Percentiles rank a stretch among this genome's conserved stretches.
Evolutionary conservation across 345 rosid species (phyloP).

Genomic region (Arabis alpina): DNA sequence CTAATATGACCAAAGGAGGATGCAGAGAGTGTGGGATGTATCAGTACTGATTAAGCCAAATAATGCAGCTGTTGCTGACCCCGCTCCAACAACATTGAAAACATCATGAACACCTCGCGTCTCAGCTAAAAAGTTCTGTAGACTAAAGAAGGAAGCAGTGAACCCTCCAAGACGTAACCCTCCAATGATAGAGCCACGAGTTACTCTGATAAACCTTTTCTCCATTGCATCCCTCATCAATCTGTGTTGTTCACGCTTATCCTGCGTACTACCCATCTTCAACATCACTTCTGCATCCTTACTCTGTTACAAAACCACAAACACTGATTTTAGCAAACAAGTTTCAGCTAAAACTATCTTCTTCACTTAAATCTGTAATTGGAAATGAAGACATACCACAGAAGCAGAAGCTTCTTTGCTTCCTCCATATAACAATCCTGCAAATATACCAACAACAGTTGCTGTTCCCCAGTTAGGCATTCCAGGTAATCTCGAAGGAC

Average conservation of each 20-base stretch:
- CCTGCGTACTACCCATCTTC: slow-evolving; percentile 93
- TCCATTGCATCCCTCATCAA: slow-evolving; percentile 97
- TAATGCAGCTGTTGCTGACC: slow-evolving; percentile 91
- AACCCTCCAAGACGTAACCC: slow-evolving; percentile 93
- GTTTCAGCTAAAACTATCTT: not conserved
- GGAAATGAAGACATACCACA: slow-evolving; percentile 55
- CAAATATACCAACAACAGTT: slow-evolving; percentile 81
- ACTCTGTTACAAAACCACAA: slow-evolving; percentile 54
- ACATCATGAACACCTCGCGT: slow-evolving; percentile 80
- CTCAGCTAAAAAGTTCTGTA: slow-evolving; percentile 85
- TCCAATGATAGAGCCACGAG: slow-evolving; percentile 90
- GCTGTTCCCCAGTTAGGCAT: slow-evolving; percentile 90
- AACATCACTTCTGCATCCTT: slow-evolving; percentile 96
- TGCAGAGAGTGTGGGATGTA: slow-evolving; percentile 18
- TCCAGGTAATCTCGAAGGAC: slow-evolving; percentile 60
- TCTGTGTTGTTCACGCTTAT: slow-evolving; percentile 83
- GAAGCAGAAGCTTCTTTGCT: slow-evolving; percentile 97
- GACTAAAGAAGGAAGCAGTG: slow-evolving; percentile 77
- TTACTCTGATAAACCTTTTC: slow-evolving; percentile 79
- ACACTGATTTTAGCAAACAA: not conserved
- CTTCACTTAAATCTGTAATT: not conserved
- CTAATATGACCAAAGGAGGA: slow-evolving; percentile 1
- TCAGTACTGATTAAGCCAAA: slow-evolving; percentile 81
- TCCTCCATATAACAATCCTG: slow-evolving; percentile 92
- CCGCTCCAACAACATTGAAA: slow-evolving; percentile 83